Conservation (phyloP, 129 eudicot genomes). For the Flaveria brownii region DNA sequence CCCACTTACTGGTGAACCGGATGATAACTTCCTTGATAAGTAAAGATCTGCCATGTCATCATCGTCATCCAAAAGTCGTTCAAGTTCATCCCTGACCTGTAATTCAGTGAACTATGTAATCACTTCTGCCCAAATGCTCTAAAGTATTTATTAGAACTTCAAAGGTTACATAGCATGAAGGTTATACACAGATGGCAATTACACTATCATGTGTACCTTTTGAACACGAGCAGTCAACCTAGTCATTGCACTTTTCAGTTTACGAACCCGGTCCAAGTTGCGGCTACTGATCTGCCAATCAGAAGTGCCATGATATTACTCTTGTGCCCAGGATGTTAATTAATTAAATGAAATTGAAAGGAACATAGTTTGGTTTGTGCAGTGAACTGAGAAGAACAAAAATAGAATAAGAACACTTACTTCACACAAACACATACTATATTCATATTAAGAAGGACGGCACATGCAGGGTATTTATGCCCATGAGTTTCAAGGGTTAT, state of each 20-base stretch:
- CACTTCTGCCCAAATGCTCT: slow-evolving; percentile 3
- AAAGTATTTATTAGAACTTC: background rate
- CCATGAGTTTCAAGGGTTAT: too few relatives aligned
- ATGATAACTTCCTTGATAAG: slow-evolving; percentile 74
- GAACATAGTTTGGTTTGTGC: too few relatives aligned
- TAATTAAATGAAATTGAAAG: too few relatives aligned
- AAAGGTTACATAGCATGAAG: background rate
- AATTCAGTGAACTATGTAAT: slow-evolving; percentile 15
- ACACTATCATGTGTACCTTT: slow-evolving; percentile 54
- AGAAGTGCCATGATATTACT: slow-evolving; percentile 1
- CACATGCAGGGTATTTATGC: too few relatives aligned
- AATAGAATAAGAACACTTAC: too few relatives aligned
- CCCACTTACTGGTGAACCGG: slow-evolving; percentile 75
- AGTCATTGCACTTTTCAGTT: slow-evolving; percentile 93
- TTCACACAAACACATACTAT: too few relatives aligned
- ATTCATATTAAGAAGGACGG: too few relatives aligned
- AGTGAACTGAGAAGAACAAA: too few relatives aligned
- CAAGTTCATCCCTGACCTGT: slow-evolving; percentile 97
- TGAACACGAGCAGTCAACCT: slow-evolving; percentile 92
- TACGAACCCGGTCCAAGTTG: slow-evolving; percentile 83
- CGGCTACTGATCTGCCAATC: slow-evolving; percentile 86
- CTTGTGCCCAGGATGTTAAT: too few relatives aligned
- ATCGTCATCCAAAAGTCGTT: slow-evolving; percentile 90
- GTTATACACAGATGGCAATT: background rate
- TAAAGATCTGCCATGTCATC: slow-evolving; percentile 97